Base-by-base conservation (phyloP, 495 filamentous ascomycete genomes). In the Monascus purpureus region DNA sequence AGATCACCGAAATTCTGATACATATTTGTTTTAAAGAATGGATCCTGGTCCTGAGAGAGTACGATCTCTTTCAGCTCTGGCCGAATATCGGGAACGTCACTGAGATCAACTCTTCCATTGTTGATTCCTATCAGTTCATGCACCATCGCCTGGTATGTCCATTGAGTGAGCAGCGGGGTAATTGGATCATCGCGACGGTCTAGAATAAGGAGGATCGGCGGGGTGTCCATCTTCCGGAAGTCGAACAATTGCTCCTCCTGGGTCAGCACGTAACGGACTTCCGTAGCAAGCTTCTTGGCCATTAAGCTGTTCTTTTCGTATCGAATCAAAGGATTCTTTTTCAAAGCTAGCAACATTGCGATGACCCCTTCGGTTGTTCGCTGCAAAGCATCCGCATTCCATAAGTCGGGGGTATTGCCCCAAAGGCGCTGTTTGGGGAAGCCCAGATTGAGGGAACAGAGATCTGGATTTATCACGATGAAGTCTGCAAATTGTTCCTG, bases 11-110 rank as follows among this genome's bases (percentile, higher is more conserved):
- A 97, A 46, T 97, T 97, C 44, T 93, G 75, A 46, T 86, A 97
- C 92, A 97, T 96, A 52, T 97, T 97, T 61, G 93, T 95, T 59
- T 95, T 94, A 61, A 96, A 97, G 61, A 97, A 97, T 0, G 90
- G 92, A 47, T 97, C 90, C 52, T 96, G 92, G 39, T 96, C 92
- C 55, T 92, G 92, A 1, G 88, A 93, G 13, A 97, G 61, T 8
- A 93, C 87, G 36, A 97, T 88, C 61, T 97, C 90, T 57, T 81
- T 85, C 16, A 96, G 65, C 57, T 97, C 90, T 11, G 83, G 79
- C 31, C 84, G 69, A 29, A 95, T 73, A 33, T 95, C 90, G 20
- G 86, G 87, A 0, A 94, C 80, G 32, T 82, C 73, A 37, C 74
- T 77, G 26, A 97, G 64, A 45, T 93, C 80, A 3, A 96, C 88